These are phyloP conservation scores for Elaeis guineensis DNA, from an alignment of 176 grass and related monocot species.

Conservation along the genomic window DNA sequence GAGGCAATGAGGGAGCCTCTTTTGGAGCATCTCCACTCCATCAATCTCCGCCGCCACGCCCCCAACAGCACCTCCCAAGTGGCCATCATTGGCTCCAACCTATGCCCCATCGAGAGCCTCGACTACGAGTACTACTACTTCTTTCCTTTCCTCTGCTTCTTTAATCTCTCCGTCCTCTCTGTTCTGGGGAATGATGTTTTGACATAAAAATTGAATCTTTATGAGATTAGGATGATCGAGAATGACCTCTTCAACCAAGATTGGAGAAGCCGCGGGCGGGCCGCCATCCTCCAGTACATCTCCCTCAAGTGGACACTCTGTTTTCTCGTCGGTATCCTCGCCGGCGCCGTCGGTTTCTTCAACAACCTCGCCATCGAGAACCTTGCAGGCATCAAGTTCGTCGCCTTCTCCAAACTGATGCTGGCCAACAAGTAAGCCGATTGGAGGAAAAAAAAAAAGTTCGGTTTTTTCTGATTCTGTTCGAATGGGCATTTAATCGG, in stretches of 20 bases:
- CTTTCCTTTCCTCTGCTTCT: not conserved
- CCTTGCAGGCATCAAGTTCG: constrained; percentile 61
- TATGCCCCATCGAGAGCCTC: constrained; percentile 90
- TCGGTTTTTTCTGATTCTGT: not conserved
- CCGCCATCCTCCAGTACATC: constrained; percentile 54
- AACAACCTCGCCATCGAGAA: constrained; percentile 96
- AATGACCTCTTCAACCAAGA: constrained; percentile 90
- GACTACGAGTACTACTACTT: constrained; percentile 62
- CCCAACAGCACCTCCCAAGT: constrained; percentile 78
- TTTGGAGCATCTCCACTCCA: constrained; percentile 16
- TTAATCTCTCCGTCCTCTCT: not conserved
- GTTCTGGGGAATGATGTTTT: not conserved
- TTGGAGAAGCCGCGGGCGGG: constrained; percentile 59
- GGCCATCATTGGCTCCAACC: constrained; percentile 92
- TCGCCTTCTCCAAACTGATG: constrained; percentile 60
- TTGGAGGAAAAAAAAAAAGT: not conserved
- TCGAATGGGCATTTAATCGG: not conserved
- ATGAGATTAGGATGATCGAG: constrained; percentile 57
- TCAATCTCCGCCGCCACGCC: constrained; percentile 49
- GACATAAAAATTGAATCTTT: not conserved
- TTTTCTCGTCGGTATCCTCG: constrained; percentile 61
- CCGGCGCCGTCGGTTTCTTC: constrained; percentile 57
- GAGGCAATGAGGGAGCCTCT: constrained; percentile 7
- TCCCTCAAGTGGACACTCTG: constrained; percentile 88
- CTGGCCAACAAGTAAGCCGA: constrained; percentile 35